Percentiles rank a stretch among this genome's conserved stretches.
These are phyloP conservation scores for Erysimum pusillum DNA, from an alignment of 441 rosid genomes.

Conservation along the genomic window DNA sequence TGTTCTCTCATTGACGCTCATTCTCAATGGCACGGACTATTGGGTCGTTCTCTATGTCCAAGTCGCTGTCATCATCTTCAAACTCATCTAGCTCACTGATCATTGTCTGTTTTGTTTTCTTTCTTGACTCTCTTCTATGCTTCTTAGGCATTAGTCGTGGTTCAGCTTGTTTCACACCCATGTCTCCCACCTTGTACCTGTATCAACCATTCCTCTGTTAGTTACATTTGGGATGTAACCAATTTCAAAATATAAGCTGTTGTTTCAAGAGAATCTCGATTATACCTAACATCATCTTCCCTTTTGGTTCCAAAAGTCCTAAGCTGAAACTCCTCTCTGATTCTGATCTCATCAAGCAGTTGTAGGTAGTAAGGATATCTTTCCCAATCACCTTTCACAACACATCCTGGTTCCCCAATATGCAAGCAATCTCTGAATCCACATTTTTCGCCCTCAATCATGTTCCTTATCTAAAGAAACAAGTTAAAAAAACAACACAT, in stretches of 20 bases:
- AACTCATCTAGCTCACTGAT: conserved; percentile 66
- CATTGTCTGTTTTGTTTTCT: conserved; percentile 73
- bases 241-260: not conserved
- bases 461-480: conserved; percentile 56
- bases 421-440: conserved; percentile 87
- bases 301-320: conserved; percentile 88
- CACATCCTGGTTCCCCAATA: conserved; percentile 86
- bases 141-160: conserved; percentile 79
- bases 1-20: conserved; percentile 38
- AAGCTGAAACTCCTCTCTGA: conserved; percentile 87
- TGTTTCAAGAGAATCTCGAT: not conserved
- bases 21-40: conserved; percentile 57
- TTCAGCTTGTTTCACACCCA: conserved; percentile 85
- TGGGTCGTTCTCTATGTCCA: conserved; percentile 68
- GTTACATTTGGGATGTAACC: not conserved
- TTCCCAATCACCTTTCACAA: conserved; percentile 83
- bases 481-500: not conserved
- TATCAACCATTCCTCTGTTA: not conserved
- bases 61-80: conserved; percentile 57
- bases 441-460: conserved; percentile 66
- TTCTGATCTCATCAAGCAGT: conserved; percentile 84
- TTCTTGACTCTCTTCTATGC: conserved; percentile 79
- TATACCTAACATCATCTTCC: conserved; percentile 84
- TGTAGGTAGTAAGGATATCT: conserved; percentile 82
- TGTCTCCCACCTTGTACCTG: conserved; percentile 80